Evolutionary conservation across 768 basidiomycete species (phyloP).

Genomic region (Rhizopogon vinicolor): DNA sequence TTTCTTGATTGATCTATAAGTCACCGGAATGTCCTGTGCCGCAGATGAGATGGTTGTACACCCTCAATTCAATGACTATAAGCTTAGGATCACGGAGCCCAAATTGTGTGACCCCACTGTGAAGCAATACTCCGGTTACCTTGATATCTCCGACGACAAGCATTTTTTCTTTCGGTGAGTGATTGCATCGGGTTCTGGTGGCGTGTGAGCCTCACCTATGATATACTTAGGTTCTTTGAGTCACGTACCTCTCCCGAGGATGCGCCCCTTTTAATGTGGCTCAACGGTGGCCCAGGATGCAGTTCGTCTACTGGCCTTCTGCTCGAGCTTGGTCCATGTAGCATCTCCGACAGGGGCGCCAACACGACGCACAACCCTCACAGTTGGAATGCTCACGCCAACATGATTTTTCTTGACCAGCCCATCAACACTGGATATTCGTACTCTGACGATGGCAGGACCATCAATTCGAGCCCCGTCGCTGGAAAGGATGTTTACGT

Average conservation of each 20-base stretch:
- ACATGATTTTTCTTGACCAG: conserved; percentile 59
- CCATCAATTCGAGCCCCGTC: conserved; percentile 74
- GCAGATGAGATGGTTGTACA: conserved; percentile 61
- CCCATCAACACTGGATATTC: conserved; percentile 91
- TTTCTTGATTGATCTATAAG: not conserved
- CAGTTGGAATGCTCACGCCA: conserved; percentile 80
- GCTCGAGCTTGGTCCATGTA: conserved; percentile 91
- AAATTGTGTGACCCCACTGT: conserved; percentile 76
- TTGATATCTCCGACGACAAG: conserved; percentile 74
- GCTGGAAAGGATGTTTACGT: conserved; percentile 90
- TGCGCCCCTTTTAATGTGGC: conserved; percentile 86
- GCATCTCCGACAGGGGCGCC: conserved; percentile 59
- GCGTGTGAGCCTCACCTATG: too few species aligned
- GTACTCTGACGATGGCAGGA: conserved; percentile 70
- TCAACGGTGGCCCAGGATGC: conserved; percentile 86
- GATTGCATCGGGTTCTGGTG: not conserved
- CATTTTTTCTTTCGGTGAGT: conserved; percentile 86
- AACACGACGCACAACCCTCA: conserved; percentile 71
- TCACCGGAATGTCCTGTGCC: not conserved
- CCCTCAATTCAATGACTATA: conserved; percentile 44
- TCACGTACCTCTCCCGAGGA: conserved; percentile 64
- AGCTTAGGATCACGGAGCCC: conserved; percentile 62
- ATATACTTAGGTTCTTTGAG: conserved; percentile 75
- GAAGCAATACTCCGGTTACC: conserved; percentile 72
- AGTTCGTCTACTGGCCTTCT: conserved; percentile 82